Conservation (phyloP, 2,329 filamentous ascomycete species). For the Alternaria tenuissima region DNA sequence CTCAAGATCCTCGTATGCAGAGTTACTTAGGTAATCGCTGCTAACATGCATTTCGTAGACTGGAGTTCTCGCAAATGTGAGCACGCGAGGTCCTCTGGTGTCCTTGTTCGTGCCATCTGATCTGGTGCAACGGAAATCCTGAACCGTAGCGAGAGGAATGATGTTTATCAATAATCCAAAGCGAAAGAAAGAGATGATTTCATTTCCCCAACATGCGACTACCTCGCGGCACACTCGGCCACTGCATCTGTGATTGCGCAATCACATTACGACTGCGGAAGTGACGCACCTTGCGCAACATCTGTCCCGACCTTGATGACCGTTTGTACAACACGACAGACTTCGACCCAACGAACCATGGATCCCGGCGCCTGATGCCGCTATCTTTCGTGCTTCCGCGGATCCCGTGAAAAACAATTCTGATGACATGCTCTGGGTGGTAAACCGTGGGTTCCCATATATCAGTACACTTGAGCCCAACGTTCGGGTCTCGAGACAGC, state of each 20-base stretch:
- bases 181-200: neutral
- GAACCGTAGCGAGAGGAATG: neutral
- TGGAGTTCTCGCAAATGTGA: neutral
- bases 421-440: neutral
- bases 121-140: too few relatives aligned
- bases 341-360: neutral
- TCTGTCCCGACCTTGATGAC: neutral
- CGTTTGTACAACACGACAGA: neutral
- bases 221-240: neutral
- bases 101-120: too few relatives aligned
- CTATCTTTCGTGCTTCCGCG: neutral
- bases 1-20: neutral
- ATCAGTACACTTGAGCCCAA: neutral
- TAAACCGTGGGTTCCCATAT: neutral
- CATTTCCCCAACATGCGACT: neutral
- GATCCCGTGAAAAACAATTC: neutral
- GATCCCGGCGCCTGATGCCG: neutral
- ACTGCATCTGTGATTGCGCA: neutral
- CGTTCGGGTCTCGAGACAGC: constrained; percentile 5
- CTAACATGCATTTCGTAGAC: neutral
- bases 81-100: too few relatives aligned
- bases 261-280: neutral
- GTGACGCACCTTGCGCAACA: neutral
- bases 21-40: neutral
- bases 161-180: neutral